These are phyloP conservation scores for Rhizopus stolonifer DNA, from an alignment of 371 early-diverging fungal genomes.

Conservation along the genomic window DNA sequence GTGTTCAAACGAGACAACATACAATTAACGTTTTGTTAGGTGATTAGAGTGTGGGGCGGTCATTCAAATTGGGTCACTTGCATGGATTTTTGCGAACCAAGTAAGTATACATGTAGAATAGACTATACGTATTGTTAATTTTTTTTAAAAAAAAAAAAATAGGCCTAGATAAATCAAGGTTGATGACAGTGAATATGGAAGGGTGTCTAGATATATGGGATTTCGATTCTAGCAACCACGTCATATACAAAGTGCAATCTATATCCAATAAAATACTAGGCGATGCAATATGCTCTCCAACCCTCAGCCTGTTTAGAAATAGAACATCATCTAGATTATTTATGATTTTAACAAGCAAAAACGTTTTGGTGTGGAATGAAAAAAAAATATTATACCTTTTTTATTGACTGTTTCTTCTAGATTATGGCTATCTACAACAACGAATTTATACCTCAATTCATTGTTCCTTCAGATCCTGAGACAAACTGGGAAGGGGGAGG, in stretches of 20 bases:
- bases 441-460: slow-evolving; percentile 31
- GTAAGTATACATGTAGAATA: slow-evolving; percentile 29
- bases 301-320: slow-evolving; percentile 28
- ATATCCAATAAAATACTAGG: slow-evolving; percentile 10
- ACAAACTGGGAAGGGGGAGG: slow-evolving; percentile 36
- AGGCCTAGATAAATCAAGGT: slow-evolving; percentile 20
- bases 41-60: slow-evolving; percentile 68
- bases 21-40: slow-evolving; percentile 26
- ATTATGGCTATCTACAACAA: slow-evolving; percentile 24
- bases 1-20: background rate
- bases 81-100: slow-evolving; percentile 56
- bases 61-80: slow-evolving; percentile 68
- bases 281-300: slow-evolving; percentile 1
- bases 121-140: too few species aligned
- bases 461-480: slow-evolving; percentile 23
- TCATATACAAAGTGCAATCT: slow-evolving; percentile 39
- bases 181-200: slow-evolving; percentile 46
- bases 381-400: background rate
- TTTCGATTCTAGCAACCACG: slow-evolving; percentile 43
- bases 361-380: slow-evolving; percentile 39
- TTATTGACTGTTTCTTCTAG: slow-evolving; percentile 10
- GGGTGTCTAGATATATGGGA: slow-evolving; percentile 52
- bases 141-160: background rate
- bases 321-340: slow-evolving; percentile 25
- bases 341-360: slow-evolving; percentile 32